Base-by-base conservation (phyloP, 2,329 filamentous ascomycete genomes). In the Dactylellina cionopaga region DNA sequence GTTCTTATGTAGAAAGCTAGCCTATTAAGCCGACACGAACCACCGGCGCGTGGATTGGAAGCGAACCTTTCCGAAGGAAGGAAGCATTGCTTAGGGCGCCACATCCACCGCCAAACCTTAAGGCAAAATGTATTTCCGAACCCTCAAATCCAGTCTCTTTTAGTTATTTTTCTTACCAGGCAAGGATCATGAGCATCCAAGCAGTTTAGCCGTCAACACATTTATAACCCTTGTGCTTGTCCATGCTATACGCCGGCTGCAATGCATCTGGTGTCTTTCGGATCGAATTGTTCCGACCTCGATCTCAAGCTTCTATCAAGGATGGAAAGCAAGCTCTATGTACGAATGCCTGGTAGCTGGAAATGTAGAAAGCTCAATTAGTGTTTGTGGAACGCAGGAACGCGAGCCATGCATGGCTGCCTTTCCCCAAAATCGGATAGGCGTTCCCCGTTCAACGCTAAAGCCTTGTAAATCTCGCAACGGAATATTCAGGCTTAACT, bases 181-280 rank as follows among this genome's bases (percentile, higher is more conserved):
- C 58, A 63, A 55, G 49, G 56, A 63, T 63, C 25, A 6, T 41
- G 51, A 33, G 49, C 39, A 25, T 52, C 29, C 31, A 24, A 19
- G 41, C 41, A 58, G 15, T 71, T 71, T 71, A 71, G 58, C 66
- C 66, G 66, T 62, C 55, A 70, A 70, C 66, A 63, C 56, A 56
- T 25, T 33, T 41, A 63, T 25, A 41, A 51, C 33, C 22, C 41
- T 13, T 56, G 31, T 51, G 9, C 27, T 25, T 31, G 15, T 33
- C 31, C 19, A 13, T 29, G 33, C n/a, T n/a, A n/a, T 15, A 24
- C 13, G 13, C 37, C 6, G 7, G 35, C 10, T 9, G 17, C 13
- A 49, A 27, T 11, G 17, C 47, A n/a, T 11, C 11, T 17, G 25
- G 35, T 19, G 24, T 35, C 22, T 43, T 52, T 71, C 66, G 66